Evolutionary conservation across 2,329 filamentous ascomycete species (phyloP).

Genomic region (Apiospora marii): DNA sequence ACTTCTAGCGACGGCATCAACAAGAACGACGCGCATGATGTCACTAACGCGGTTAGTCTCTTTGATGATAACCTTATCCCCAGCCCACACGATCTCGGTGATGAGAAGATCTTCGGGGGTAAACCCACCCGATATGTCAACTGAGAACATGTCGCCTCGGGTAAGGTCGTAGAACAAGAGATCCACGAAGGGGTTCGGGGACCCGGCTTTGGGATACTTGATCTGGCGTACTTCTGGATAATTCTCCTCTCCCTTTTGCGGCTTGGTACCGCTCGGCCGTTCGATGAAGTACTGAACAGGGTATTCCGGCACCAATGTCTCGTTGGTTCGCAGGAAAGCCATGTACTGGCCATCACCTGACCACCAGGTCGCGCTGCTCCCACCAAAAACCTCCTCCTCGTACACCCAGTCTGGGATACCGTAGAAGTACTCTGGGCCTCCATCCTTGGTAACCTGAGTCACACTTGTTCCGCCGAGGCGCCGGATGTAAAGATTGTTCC

Average conservation of each 20-base stretch:
- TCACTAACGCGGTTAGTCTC: slow-evolving; percentile 96
- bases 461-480: slow-evolving; percentile 65
- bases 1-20: slow-evolving; percentile 77
- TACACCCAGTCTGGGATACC: slow-evolving; percentile 98
- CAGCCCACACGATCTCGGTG: slow-evolving; percentile 92
- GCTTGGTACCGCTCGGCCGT: slow-evolving; percentile 77
- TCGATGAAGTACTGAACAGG: slow-evolving; percentile 94
- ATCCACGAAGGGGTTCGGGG: slow-evolving; percentile 90
- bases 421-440: slow-evolving; percentile 89
- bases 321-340: slow-evolving; percentile 92
- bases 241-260: slow-evolving; percentile 76
- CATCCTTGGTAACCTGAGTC: slow-evolving; percentile 82
- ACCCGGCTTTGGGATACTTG: slow-evolving; percentile 97
- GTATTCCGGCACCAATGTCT: slow-evolving; percentile 89
- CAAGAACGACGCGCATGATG: slow-evolving; percentile 83
- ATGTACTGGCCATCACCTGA: slow-evolving; percentile 87
- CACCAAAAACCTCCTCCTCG: slow-evolving; percentile 81
- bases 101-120: slow-evolving; percentile 84
- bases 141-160: slow-evolving; percentile 79
- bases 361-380: slow-evolving; percentile 93
- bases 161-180: slow-evolving; percentile 87
- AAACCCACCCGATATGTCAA: slow-evolving; percentile 81
- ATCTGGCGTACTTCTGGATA: slow-evolving; percentile 92
- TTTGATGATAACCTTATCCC: slow-evolving; percentile 82
- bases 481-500: slow-evolving; percentile 90